These are phyloP conservation scores for Acanthamoeba healyi DNA, from an alignment of 208 protist genomes.

Conservation along the genomic window DNA sequence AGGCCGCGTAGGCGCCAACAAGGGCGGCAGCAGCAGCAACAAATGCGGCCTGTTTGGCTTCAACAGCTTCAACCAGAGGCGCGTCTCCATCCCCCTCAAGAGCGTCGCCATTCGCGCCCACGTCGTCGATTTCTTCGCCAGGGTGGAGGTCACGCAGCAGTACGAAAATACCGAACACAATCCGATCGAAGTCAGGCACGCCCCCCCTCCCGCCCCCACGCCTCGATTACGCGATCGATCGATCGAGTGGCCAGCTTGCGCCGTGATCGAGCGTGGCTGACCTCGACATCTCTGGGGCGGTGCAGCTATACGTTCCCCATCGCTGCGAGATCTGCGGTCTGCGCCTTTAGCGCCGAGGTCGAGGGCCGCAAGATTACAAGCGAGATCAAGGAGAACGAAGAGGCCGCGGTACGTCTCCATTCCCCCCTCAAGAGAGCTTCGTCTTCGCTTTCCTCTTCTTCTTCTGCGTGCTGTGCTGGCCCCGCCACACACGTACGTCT, in stretches of 20 bases:
- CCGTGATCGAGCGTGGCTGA: too few species aligned
- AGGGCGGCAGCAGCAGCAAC: background rate
- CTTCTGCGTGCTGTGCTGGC: too few species aligned
- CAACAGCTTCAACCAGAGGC: slow-evolving; percentile 38
- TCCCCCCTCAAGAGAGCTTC: background rate
- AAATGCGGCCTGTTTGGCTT: slow-evolving; percentile 34
- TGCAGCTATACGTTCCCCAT: slow-evolving; percentile 27
- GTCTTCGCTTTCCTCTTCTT: too few species aligned
- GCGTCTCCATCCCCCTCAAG: slow-evolving; percentile 21
- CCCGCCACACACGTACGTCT: background rate
- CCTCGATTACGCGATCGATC: background rate
- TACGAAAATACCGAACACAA: slow-evolving; percentile 24
- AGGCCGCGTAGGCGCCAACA: background rate
- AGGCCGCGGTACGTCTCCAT: background rate
- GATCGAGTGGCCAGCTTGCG: too few species aligned
- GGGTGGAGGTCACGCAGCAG: background rate
- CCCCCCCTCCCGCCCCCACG: background rate
- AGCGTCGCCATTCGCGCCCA: slow-evolving; percentile 39
- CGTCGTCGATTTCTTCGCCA: slow-evolving; percentile 24
- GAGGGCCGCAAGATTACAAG: background rate
- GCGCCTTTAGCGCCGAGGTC: slow-evolving; percentile 29
- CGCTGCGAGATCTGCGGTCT: background rate
- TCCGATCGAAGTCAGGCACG: slow-evolving; percentile 22
- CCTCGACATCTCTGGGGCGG: too few species aligned
- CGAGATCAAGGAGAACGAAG: slow-evolving; percentile 48